These are phyloP conservation scores for Ogataea methanolica DNA, from an alignment of 805 yeast genomes.

Conservation along the genomic window DNA sequence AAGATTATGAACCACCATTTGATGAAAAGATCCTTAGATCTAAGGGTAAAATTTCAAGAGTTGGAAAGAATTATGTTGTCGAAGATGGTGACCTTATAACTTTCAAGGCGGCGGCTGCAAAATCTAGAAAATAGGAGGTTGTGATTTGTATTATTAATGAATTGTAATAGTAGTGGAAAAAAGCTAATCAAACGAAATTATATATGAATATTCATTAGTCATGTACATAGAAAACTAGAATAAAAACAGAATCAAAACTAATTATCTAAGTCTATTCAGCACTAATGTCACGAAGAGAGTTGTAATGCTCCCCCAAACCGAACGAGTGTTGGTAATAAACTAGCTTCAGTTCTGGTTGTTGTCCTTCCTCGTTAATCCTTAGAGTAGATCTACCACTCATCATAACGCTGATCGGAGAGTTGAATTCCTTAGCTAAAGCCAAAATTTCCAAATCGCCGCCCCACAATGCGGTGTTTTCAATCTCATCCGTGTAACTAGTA, in stretches of 20 bases:
- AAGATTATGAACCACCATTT: slow-evolving; percentile 50
- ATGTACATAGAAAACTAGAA: background rate
- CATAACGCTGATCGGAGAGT: slow-evolving; percentile 70
- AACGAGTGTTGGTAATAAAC: slow-evolving; percentile 82
- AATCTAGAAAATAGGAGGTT: slow-evolving; percentile 9
- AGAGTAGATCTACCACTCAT: slow-evolving; percentile 73
- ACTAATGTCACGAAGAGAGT: slow-evolving; percentile 47
- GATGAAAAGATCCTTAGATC: slow-evolving; percentile 83
- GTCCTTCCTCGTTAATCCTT: slow-evolving; percentile 55
- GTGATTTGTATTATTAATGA: background rate
- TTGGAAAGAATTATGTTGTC: slow-evolving; percentile 93
- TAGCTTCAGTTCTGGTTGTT: slow-evolving; percentile 52
- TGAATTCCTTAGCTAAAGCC: slow-evolving; percentile 69
- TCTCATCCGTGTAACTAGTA: slow-evolving; percentile 60
- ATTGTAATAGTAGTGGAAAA: too few species aligned
- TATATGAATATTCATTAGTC: background rate
- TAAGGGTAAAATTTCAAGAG: slow-evolving; percentile 82
- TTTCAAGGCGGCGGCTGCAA: slow-evolving; percentile 78
- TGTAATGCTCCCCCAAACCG: slow-evolving; percentile 94
- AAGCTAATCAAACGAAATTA: background rate
- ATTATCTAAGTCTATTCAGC: background rate
- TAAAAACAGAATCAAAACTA: background rate
- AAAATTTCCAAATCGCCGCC: slow-evolving; percentile 92
- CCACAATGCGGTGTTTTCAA: slow-evolving; percentile 85
- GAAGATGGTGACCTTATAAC: slow-evolving; percentile 92